Evolutionary conservation across 805 yeast species (phyloP).

Genomic region (Barnettozyma botsteinii): DNA sequence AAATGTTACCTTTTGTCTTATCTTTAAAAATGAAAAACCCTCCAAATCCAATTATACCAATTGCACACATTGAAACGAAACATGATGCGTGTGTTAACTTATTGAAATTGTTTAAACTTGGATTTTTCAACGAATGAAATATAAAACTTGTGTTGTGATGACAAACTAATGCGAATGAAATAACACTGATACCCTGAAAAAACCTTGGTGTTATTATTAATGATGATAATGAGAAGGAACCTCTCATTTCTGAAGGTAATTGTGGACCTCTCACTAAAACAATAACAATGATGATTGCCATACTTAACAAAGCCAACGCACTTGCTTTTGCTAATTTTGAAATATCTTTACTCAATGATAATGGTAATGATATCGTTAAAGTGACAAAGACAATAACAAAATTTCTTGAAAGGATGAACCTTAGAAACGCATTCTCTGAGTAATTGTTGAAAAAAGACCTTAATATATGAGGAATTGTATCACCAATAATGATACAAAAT

Average conservation of each 20-base stretch:
- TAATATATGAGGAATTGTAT: slow-evolving; percentile 87
- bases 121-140: slow-evolving; percentile 72
- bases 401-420: slow-evolving; percentile 58
- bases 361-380: slow-evolving; percentile 70
- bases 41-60: slow-evolving; percentile 69
- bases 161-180: slow-evolving; percentile 92
- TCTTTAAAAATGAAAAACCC: slow-evolving; percentile 75
- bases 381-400: slow-evolving; percentile 68
- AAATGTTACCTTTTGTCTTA: slow-evolving; percentile 77
- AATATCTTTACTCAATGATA: slow-evolving; percentile 74
- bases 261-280: slow-evolving; percentile 73
- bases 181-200: slow-evolving; percentile 89
- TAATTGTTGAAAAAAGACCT: slow-evolving; percentile 52
- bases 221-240: slow-evolving; percentile 37
- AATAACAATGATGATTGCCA: slow-evolving; percentile 70
- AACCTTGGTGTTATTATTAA: slow-evolving; percentile 57
- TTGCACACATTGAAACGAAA: slow-evolving; percentile 70
- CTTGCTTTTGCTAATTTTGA: slow-evolving; percentile 83
- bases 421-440: slow-evolving; percentile 31
- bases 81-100: slow-evolving; percentile 81
- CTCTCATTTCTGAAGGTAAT: slow-evolving; percentile 41
- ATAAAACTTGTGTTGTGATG: slow-evolving; percentile 92
- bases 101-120: slow-evolving; percentile 71
- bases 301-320: slow-evolving; percentile 78
- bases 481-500: slow-evolving; percentile 91